phyloP scores from a whole-genome alignment of 129 eudicot genomes.

The Helianthus annuus region HanXRQr2.0-SUNRISE NC_035444.2:921617-922116 shows the following conservation, averaged over 20 bases:
- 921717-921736: conserved; percentile 44
- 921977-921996: conserved; percentile 44
- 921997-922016: conserved; percentile 14
- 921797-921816: conserved; percentile 21
- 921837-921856: conserved; percentile 66
- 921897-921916: conserved; percentile 35
- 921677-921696: conserved; percentile 38
- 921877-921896: conserved; percentile 51
- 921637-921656: conserved; percentile 24
- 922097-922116: conserved; percentile 51
- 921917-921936: conserved; percentile 62
- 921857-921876: conserved; percentile 53
- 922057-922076: conserved; percentile 42
- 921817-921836: conserved; percentile 51
- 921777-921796: too few relatives aligned
- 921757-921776: conserved; percentile 42
- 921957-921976: conserved; percentile 56
- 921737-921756: conserved; percentile 54
- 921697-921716: conserved; percentile 45
- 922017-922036: conserved; percentile 27
- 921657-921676: conserved; percentile 40
- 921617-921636: conserved; percentile 15
- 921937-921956: conserved; percentile 58
- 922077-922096: conserved; percentile 33
- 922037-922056: conserved; percentile 28